Base-by-base conservation (phyloP, 768 basidiomycete species). In the Termitomyces titanicus region DNA sequence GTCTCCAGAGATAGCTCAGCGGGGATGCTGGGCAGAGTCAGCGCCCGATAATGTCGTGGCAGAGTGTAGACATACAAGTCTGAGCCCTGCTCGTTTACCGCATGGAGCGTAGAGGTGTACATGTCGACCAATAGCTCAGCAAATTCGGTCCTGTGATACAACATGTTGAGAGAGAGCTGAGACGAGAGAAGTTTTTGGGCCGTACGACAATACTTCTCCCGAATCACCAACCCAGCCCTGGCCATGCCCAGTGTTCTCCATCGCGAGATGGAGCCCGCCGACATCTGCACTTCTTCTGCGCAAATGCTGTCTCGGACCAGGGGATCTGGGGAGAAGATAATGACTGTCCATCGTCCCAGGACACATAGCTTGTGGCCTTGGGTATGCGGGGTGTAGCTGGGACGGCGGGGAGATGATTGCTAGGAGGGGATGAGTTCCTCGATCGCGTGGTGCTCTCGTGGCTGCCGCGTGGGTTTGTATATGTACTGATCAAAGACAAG, bases 121-220 rank as follows among this genome's bases (percentile, higher is more conserved):
- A 96, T 92, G 55, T 90, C 88, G 66, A 82, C 84, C 48, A 95
- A 74, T 52, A 93, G 70, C 67, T 95, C 94, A 1, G 94, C 94
- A 64, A 88, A 88, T 63, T 80, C 81, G 37, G 79, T 79, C 59
- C 79, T 79, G 57, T 35, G 15, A 57, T 53, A 15, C 1, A 40
- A 46, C 56, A 25, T 51, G 47, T 58, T 67, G 15, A 1, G 45
- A 46, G 34, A 34, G 54, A 50, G 55, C n/a, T n/a, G n/a, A n/a
- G 62, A 58, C 33, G 29, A 52, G 48, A 72, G n/a, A n/a, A n/a
- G n/a, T n/a, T n/a, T n/a, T n/a, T n/a, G n/a, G n/a, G n/a, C n/a
- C 82, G 63, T 64, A 87, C 86, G 73, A 56, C 34, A 56, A 71
- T 66, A 74, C 75, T 71, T 68, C 74, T 46, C 62, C 80, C 61